Evolutionary conservation across 2,329 filamentous ascomycete species (phyloP), one percentile per base, ranked within the genome.

Genomic region (Zopfia rhizophila): DNA sequence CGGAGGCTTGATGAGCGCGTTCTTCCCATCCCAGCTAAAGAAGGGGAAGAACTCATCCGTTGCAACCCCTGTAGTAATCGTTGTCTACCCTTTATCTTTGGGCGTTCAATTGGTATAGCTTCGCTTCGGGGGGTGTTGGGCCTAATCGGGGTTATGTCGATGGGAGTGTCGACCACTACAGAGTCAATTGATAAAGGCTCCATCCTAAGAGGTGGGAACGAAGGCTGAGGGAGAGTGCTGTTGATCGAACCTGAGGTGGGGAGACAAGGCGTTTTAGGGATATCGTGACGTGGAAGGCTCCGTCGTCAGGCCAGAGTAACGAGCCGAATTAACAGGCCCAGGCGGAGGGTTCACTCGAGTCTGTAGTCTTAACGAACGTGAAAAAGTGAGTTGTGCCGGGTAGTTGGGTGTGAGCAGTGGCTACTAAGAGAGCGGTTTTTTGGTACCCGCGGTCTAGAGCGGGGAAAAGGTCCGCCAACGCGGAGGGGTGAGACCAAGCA

Each of bases 21-120:
- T 48, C 88, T 83, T 44, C 84, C 81, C 41, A 85, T 71, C 46
- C 82, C 82, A 28, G 82, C 78, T 38, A 96, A 75, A 12, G 88
- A 89, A 1, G 89, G 86, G 5, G 87, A 90, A 0, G 91, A 96
- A 8, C 89, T 87, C 63, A 95, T 93, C 46, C 90, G 86, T 52
- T 93, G 87, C 36, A 96, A 80, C 22, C 86, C 84, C 53, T 86
- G 85, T 13, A 95, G 76, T 23, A 96, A 72, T 48, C 86, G 84
- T 60, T 86, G 84, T 33, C 88, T 83, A 40, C 84, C 82, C 68
- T 86, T 91, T 45, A 82, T 77, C 71, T 87, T 90, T 18, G 76
- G 77, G 38, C 49, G 56, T 21, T 66, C 60, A 38, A 65, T 64
- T 8, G 55, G 58, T 7, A 65, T 65, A 21, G 65, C 55, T 19